phyloP scores from a whole-genome alignment of 345 rosid species.

The Sapria himalayana region DNA sequence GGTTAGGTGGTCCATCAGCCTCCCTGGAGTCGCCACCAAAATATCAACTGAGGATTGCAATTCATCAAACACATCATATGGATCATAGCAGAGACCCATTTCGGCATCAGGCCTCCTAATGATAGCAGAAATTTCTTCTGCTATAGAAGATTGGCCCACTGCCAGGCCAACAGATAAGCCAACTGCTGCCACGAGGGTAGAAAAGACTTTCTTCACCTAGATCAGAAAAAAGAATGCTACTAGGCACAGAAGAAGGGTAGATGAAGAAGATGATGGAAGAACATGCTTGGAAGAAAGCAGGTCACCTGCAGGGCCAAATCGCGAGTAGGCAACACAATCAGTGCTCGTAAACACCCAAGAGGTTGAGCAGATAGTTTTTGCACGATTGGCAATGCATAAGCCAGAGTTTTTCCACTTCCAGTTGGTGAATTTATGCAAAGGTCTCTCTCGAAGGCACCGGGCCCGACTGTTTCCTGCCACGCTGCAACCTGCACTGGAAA shows the following conservation, averaged over 20 bases:
- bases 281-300: not conserved
- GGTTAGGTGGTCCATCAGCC: conserved; percentile 91
- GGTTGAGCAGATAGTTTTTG: conserved; percentile 46
- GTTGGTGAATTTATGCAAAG: conserved; percentile 82
- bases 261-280: not conserved
- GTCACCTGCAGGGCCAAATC: conserved; percentile 85
- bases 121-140: conserved; percentile 63
- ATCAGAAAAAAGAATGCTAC: conserved; percentile 6
- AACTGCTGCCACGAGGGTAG: conserved; percentile 68
- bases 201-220: conserved; percentile 83
- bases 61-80: conserved; percentile 24
- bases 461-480: conserved; percentile 92
- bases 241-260: not conserved
- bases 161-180: conserved; percentile 93
- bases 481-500: conserved; percentile 74
- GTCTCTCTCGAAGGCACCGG: conserved; percentile 72
- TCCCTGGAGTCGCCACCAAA: conserved; percentile 91
- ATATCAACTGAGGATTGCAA: conserved; percentile 68
- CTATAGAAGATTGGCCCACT: conserved; percentile 82
- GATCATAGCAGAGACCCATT: conserved; percentile 75
- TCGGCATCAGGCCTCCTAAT: conserved; percentile 52
- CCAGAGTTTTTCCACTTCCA: conserved; percentile 81
- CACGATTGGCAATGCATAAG: conserved; percentile 80
- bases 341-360: conserved; percentile 62
- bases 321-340: conserved; percentile 86